Evolutionary conservation across 805 yeast genomes (phyloP), one percentile per base, ranked within the genome.

Genomic region (Kodamaea restingae): DNA sequence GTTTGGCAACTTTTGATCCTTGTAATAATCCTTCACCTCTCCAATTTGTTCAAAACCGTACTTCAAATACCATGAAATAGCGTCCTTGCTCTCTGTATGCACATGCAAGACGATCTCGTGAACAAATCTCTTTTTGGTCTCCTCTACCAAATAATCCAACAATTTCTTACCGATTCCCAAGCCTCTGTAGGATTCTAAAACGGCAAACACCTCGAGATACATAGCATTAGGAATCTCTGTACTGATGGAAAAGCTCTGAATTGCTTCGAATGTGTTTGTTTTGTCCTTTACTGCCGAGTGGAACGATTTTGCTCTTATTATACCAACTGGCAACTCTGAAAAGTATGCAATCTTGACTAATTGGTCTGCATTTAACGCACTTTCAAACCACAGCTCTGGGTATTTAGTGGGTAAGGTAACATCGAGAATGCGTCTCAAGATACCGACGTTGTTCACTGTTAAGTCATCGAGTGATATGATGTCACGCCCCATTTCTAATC

Each of bases 261-360:
- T 47, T n/a, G 41, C 49, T 29, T 57, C 61, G 27, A 50, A 55
- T n/a, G 48, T 46, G 18, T 58, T 47, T 4, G 67, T 50, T n/a
- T 64, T 67, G 33, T 70, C 65, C 10, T 63, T 50, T 8, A 38
- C 42, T 9, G 27, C 33, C 15, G 76, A 66, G 41, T 71, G 69
- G 38, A 73, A 61, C 7, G 70, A 60, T 47, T 67, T 70, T 40
- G 84, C 81, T 44, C 80, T 79, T 35, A 88, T 63, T 3, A 80
- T 82, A 11, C 93, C 96, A 3, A 88, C 91, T 6, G 95, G 88
- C 4, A 84, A 75, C 52, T 84, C 95, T 35, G 82, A 75, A 58
- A 71, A 83, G 60, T 70, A 84, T 0, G 82, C 84, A 40, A 80
- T 62, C 52, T 80, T 72, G 24, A 73, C 71, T 24, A 82, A 61